phyloP scores from a whole-genome alignment of 2,329 filamentous ascomycete genomes.

The Aspergillus fischeri region DNA sequence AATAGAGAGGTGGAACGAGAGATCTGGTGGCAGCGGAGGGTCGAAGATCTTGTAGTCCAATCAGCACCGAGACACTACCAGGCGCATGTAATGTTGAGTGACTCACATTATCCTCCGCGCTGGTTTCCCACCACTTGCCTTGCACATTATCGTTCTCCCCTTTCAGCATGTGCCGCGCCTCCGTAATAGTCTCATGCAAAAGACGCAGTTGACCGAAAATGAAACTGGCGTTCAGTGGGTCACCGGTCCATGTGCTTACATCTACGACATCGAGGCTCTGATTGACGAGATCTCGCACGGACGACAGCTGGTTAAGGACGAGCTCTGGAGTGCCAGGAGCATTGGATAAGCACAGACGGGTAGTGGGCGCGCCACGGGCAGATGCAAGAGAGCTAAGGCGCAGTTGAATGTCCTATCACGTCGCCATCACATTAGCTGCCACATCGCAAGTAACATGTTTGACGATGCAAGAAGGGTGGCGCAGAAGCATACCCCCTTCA shows the following conservation, averaged over 20 bases:
- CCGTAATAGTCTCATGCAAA: conserved; percentile 57
- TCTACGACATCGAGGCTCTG: conserved; percentile 78
- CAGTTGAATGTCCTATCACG: conserved; percentile 65
- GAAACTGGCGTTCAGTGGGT: conserved; percentile 56
- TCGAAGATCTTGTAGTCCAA: conserved; percentile 49
- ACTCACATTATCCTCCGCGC: conserved; percentile 55
- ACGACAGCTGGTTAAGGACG: conserved; percentile 65
- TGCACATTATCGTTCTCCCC: conserved; percentile 49
- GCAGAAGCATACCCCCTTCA: conserved; percentile 69
- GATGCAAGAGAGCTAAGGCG: conserved; percentile 56
- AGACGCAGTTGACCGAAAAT: conserved; percentile 56
- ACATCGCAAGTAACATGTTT: neutral
- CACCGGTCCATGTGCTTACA: conserved; percentile 68
- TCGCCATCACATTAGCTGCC: neutral
- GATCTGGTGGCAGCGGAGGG: conserved; percentile 58
- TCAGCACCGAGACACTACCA: neutral
- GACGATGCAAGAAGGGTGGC: neutral
- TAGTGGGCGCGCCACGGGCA: conserved; percentile 48
- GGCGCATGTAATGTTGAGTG: conserved; percentile 4
- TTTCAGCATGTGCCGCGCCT: conserved; percentile 57
- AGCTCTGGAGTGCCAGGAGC: conserved; percentile 54
- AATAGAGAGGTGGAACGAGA: conserved; percentile 70
- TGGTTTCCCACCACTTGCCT: conserved; percentile 53
- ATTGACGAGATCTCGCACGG: conserved; percentile 72
- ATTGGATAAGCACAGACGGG: conserved; percentile 50